Evolutionary conservation across 306 rosid species (phyloP).

Genomic region (Calophaca sinica): DNA sequence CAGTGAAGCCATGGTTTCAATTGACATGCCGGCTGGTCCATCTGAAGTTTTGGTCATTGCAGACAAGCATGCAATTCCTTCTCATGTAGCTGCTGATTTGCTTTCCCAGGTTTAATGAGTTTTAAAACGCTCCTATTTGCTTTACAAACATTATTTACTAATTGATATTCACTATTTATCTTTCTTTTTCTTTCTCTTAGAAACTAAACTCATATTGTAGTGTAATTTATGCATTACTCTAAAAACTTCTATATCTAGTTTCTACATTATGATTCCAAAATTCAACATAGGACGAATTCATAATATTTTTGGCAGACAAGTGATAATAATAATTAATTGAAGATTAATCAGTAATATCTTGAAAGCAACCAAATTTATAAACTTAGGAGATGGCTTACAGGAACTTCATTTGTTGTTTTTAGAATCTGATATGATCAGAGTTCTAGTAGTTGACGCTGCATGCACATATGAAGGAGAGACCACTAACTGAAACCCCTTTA

Average conservation of each 20-base stretch:
- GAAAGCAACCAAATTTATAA: slow-evolving; percentile 11
- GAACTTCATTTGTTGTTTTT: slow-evolving; percentile 20
- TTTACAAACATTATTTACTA: slow-evolving; percentile 13
- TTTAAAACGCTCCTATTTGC: slow-evolving; percentile 27
- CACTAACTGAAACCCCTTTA: background rate
- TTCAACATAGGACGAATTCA: background rate
- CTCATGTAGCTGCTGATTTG: slow-evolving; percentile 93
- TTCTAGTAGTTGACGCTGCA: background rate
- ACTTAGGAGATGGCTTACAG: slow-evolving; percentile 23
- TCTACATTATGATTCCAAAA: slow-evolving; percentile 24
- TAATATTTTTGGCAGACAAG: background rate
- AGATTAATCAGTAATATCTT: background rate
- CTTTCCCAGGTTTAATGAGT: slow-evolving; percentile 83
- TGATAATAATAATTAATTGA: background rate
- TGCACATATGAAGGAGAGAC: background rate
- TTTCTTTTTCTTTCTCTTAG: slow-evolving; percentile 18
- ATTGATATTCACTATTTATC: slow-evolving; percentile 18
- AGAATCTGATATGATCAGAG: slow-evolving; percentile 27
- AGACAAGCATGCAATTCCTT: slow-evolving; percentile 82
- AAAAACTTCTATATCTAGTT: slow-evolving; percentile 34
- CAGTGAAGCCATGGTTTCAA: slow-evolving; percentile 98
- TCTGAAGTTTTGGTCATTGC: slow-evolving; percentile 99
- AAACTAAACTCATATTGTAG: background rate
- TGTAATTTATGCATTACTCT: background rate
- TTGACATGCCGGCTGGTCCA: slow-evolving; percentile 99